Base-by-base conservation (phyloP, 1,284 basidiomycete species). In the Trametes sp. region DNA sequence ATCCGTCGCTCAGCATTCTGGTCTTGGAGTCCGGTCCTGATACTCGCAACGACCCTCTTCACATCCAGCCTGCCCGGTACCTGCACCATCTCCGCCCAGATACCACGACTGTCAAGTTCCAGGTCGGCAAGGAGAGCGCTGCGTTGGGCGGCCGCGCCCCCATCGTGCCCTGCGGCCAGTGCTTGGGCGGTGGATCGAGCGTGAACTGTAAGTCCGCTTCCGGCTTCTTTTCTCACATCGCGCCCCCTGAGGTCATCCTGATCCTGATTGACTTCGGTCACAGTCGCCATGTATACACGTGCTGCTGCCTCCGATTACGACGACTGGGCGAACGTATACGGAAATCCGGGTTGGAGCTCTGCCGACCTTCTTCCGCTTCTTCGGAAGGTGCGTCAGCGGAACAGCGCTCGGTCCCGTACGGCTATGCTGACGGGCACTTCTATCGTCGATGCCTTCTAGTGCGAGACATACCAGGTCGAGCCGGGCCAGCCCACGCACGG, bases 131-230 rank as follows among this genome's bases (percentile, higher is more conserved):
- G 46, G 78, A 82, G 0, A 83, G 79, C 62, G 63, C 76, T 3
- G 74, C 80, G 0, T 72, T 88, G 14, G 77, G 73, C n/a, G 82
- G 81, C n/a, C 82, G 87, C 11, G 66, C 76, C 9, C 64, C 76
- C 2, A 57, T 82, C 26, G 78, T 84, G 13, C 76, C 78, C 0
- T 72, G 75, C 38, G 87, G 82, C 0, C 77, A 81, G 45, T 82
- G 80, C 46, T 69, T 89, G 0, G 88, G 87, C 7, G 87, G 88
- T 0, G 87, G 86, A 0, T 87, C 87, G 1, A 75, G 77, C 58
- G 78, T 89, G 14, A 87, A 89, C 66, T 87, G 87, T 86, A 59
- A 29, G 67, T 31, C 28, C 14, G 16, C 48, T 7, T 26, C 33
- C 33, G 26, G 23, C 29, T 31, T 36, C 23, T 26, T 28, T 26